Percentiles rank a stretch among this genome's conserved stretches.
phyloP scores from a whole-genome alignment of 495 filamentous ascomycete species.

The Xeromyces bisporus region DNA sequence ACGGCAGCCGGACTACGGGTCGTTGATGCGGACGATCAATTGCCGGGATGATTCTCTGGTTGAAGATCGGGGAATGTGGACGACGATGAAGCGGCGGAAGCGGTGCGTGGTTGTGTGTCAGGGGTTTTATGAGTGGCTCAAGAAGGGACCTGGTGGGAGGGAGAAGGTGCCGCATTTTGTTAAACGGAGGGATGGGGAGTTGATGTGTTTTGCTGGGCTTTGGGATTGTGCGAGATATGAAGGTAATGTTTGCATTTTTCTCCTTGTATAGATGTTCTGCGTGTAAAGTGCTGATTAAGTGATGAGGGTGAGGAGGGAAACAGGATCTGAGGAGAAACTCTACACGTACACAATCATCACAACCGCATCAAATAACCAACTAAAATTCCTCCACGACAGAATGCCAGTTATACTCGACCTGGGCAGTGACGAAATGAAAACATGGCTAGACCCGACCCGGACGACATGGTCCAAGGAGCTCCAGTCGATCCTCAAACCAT shows the following conservation, averaged over 20 bases:
- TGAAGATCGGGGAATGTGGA: constrained; percentile 73
- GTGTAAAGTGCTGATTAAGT: too few species aligned
- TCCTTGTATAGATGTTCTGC: neutral
- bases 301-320: neutral
- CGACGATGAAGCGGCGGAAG: constrained; percentile 70
- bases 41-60: constrained; percentile 80
- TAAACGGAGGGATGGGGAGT: constrained; percentile 58
- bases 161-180: constrained; percentile 71
- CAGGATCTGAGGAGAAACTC: constrained; percentile 41
- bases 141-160: constrained; percentile 53
- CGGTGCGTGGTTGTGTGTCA: constrained; percentile 74
- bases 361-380: constrained; percentile 59
- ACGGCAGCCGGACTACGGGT: constrained; percentile 55
- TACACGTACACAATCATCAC: constrained; percentile 91
- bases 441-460: constrained; percentile 63
- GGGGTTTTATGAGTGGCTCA: constrained; percentile 95
- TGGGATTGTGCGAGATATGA: constrained; percentile 82
- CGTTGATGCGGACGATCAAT: constrained; percentile 78
- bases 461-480: constrained; percentile 62
- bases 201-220: constrained; percentile 82
- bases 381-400: constrained; percentile 75
- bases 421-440: constrained; percentile 47
- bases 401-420: constrained; percentile 91
- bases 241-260: constrained; percentile 24
- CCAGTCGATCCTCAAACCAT: constrained; percentile 61